Evolutionary conservation across 2,329 filamentous ascomycete species (phyloP).

Genomic region (Nigrospora oryzae): DNA sequence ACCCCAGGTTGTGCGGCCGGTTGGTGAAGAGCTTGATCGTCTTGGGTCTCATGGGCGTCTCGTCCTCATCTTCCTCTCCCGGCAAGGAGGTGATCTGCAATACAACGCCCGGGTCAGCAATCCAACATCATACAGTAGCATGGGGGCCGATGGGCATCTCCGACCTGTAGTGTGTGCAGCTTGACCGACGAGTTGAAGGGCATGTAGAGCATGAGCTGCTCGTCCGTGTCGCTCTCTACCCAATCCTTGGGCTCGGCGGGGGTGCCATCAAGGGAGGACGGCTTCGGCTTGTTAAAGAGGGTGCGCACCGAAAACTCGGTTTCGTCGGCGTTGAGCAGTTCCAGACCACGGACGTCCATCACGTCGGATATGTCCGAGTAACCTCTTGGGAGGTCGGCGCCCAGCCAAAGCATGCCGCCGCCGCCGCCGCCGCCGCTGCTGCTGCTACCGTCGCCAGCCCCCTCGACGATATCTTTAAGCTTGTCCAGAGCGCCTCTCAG

Average conservation of each 20-base stretch:
- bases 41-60: conserved; percentile 71
- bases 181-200: conserved; percentile 86
- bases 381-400: conserved; percentile 65
- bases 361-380: conserved; percentile 79
- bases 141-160: not conserved
- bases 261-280: conserved; percentile 67
- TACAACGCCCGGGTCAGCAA: conserved; percentile 2
- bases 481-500: conserved; percentile 65
- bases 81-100: conserved; percentile 75
- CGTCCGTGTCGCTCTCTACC: conserved; percentile 94
- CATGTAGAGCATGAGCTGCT: conserved; percentile 88
- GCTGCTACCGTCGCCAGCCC: conserved; percentile 36
- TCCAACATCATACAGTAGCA: not conserved
- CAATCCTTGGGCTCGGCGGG: conserved; percentile 81
- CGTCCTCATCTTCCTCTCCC: conserved; percentile 56
- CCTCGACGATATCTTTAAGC: conserved; percentile 57
- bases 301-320: conserved; percentile 62
- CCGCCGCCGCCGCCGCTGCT: conserved; percentile 28
- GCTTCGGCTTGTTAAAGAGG: conserved; percentile 63
- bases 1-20: conserved; percentile 81
- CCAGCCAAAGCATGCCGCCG: conserved; percentile 56
- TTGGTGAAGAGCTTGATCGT: conserved; percentile 84
- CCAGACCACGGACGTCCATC: conserved; percentile 70
- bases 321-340: conserved; percentile 75
- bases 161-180: conserved; percentile 70